Conservation (phyloP, 306 rosid genomes). For the Carpinus fangiana region DNA sequence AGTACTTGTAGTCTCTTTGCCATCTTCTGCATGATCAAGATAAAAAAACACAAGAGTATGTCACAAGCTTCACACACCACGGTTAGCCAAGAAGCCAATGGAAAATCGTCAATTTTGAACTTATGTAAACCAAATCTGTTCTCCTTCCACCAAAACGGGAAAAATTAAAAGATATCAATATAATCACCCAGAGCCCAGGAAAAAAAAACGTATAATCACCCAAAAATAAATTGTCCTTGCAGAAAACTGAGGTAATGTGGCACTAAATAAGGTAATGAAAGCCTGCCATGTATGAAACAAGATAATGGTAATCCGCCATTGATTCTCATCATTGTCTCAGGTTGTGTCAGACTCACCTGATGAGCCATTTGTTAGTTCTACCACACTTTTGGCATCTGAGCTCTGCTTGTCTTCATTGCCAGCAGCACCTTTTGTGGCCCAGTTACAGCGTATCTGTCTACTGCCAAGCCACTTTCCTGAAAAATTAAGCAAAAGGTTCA, state of each 20-base stretch:
- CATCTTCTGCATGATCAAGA: conserved; percentile 72
- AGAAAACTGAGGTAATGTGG: background rate
- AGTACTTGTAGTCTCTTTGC: conserved; percentile 65
- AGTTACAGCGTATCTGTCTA: conserved; percentile 93
- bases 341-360: conserved; percentile 53
- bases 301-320: background rate
- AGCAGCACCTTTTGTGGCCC: conserved; percentile 97
- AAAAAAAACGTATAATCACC: too few species aligned
- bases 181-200: too few species aligned
- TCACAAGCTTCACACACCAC: conserved; percentile 12
- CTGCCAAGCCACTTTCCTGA: conserved; percentile 98
- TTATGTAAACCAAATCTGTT: background rate
- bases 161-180: background rate
- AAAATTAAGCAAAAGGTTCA: conserved; percentile 14
- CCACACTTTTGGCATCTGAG: conserved; percentile 78
- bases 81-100: conserved; percentile 15
- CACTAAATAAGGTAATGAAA: conserved; percentile 5
- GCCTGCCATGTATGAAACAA: conserved; percentile 2
- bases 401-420: conserved; percentile 76
- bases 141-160: background rate
- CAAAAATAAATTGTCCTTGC: background rate
- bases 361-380: conserved; percentile 86
- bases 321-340: too few species aligned
- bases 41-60: conserved; percentile 17
- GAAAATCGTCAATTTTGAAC: background rate